A percentile compares a stretch with the other conserved stretches of the same genome.
Conservation (phyloP, 2,329 filamentous ascomycete genomes). For the Penicillium sp. region DNA sequence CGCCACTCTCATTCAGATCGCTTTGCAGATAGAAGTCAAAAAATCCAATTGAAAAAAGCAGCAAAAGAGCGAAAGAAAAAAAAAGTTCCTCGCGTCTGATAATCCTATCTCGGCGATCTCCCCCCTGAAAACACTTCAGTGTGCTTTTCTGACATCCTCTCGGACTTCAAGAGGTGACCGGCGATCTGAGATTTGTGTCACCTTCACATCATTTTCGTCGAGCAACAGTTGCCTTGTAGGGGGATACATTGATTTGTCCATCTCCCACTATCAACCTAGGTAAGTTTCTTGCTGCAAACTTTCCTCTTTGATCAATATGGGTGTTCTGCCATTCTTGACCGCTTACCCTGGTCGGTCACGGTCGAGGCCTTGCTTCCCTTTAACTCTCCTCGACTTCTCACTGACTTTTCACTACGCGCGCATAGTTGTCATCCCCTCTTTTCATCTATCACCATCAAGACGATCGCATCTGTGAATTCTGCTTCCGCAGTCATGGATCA, state of each 20-base stretch:
- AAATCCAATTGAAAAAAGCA: constrained; percentile 19
- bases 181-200: constrained; percentile 12
- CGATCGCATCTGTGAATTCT: constrained; percentile 15
- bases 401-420: background rate
- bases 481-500: constrained; percentile 31
- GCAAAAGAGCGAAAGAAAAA: constrained; percentile 15
- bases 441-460: constrained; percentile 6
- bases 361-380: background rate
- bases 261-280: constrained; percentile 67
- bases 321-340: constrained; percentile 5
- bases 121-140: constrained; percentile 38
- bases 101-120: constrained; percentile 6
- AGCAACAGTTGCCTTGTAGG: constrained; percentile 45
- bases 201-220: constrained; percentile 10
- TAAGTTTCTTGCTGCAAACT: constrained; percentile 35
- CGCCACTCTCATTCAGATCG: constrained; percentile 28
- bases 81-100: constrained; percentile 2
- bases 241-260: constrained; percentile 98
- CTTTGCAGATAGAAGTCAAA: constrained; percentile 27
- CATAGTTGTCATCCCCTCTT: constrained; percentile 12
- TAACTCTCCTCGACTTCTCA: background rate
- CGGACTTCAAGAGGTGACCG: constrained; percentile 1
- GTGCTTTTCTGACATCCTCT: constrained; percentile 33
- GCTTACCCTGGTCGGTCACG: background rate
- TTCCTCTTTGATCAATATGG: background rate